Conservation (phyloP, 176 grass and related monocot species). For the Poa annua region DNA sequence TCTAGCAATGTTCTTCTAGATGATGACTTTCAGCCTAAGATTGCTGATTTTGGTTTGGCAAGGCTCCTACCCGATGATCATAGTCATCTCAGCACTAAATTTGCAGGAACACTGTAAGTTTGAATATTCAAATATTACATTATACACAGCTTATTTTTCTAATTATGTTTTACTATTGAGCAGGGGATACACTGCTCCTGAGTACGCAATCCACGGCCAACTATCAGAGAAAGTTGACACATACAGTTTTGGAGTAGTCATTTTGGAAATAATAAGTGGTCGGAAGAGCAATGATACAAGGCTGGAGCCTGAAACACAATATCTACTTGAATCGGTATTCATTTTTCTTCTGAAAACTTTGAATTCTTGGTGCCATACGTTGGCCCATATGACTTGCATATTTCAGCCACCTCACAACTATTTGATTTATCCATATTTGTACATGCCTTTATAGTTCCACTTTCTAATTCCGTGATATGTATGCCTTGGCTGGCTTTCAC, state of each 20-base stretch:
- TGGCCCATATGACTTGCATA: conserved; percentile 13
- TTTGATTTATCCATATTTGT: not conserved
- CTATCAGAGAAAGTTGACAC: conserved; percentile 85
- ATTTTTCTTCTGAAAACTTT: conserved; percentile 38
- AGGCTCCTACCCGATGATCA: conserved; percentile 78
- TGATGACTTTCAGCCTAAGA: conserved; percentile 72
- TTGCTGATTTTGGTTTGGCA: conserved; percentile 83
- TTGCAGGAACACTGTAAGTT: conserved; percentile 90
- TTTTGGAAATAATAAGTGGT: conserved; percentile 86
- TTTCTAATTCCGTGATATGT: conserved; percentile 22
- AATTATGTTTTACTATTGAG: conserved; percentile 36
- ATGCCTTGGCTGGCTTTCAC: conserved; percentile 12
- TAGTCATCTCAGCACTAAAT: conserved; percentile 84
- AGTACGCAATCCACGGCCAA: conserved; percentile 86
- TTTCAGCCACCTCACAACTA: conserved; percentile 21
- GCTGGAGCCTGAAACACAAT: conserved; percentile 66
- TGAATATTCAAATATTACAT: conserved; percentile 30
- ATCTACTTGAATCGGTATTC: conserved; percentile 86
- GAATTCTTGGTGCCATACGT: conserved; percentile 27
- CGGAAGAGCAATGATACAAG: conserved; percentile 76
- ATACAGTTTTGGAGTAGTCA: conserved; percentile 77
- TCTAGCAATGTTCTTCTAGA: conserved; percentile 84
- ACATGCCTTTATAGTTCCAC: not conserved
- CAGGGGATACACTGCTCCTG: conserved; percentile 90
- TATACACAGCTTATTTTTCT: conserved; percentile 10